Evolutionary conservation across 306 rosid species (phyloP).

Genomic region (Prosopis cineraria): DNA sequence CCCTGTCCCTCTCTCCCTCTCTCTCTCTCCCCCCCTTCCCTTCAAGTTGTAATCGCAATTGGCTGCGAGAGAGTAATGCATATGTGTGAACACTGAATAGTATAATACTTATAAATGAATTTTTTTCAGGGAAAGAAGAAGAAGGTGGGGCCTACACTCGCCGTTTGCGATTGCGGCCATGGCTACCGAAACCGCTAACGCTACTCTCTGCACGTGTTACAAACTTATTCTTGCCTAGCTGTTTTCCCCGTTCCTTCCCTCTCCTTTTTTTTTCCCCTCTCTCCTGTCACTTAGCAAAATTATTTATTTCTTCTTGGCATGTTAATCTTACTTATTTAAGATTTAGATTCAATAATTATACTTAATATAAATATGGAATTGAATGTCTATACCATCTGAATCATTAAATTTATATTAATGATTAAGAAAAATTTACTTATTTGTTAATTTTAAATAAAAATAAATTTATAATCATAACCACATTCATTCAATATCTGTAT

Average conservation of each 20-base stretch:
- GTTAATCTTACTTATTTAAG: too few relatives aligned
- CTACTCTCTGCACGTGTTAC: conserved; percentile 51
- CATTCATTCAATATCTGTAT: too few relatives aligned
- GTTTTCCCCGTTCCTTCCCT: not conserved
- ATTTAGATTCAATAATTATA: too few relatives aligned
- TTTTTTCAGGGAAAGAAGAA: not conserved
- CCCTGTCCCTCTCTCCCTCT: conserved; percentile 37
- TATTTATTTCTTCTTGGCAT: not conserved
- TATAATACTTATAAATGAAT: conserved; percentile 24
- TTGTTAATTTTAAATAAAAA: too few relatives aligned
- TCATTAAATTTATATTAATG: too few relatives aligned
- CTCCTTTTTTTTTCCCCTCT: not conserved
- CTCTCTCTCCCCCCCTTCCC: conserved; percentile 40
- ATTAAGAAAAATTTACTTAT: too few relatives aligned
- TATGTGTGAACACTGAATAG: not conserved
- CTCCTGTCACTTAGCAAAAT: too few relatives aligned
- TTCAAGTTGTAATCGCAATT: conserved; percentile 41
- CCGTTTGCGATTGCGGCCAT: conserved; percentile 41
- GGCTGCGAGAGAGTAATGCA: not conserved
- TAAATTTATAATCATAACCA: too few relatives aligned
- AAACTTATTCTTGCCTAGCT: not conserved
- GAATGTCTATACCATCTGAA: too few relatives aligned
- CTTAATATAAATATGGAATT: too few relatives aligned
- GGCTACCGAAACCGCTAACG: conserved; percentile 37
- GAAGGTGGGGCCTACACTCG: conserved; percentile 38